These are phyloP conservation scores for Stephania cephalantha DNA, from an alignment of 164 flowering plant species.

Conservation along the genomic window DNA sequence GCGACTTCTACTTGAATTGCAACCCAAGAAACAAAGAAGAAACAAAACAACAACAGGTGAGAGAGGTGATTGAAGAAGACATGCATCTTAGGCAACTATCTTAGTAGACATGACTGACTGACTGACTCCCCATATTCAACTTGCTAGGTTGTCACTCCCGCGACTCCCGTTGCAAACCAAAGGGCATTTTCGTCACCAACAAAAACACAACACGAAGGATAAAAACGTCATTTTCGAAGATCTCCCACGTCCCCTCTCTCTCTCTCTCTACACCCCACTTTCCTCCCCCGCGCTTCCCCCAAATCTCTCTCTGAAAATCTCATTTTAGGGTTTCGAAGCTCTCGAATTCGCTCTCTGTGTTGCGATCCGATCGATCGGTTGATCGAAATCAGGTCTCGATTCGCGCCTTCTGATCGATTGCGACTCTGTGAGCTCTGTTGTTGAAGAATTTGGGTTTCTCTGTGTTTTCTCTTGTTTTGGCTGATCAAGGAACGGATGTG, in stretches of 20 bases:
- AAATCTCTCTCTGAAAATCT: background rate
- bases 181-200: conserved; percentile 1
- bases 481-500: background rate
- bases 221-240: background rate
- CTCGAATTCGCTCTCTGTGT: background rate
- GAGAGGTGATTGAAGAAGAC: background rate
- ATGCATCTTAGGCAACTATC: too few species aligned
- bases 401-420: background rate
- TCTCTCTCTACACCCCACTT: background rate
- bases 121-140: background rate
- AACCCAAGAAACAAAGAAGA: too few species aligned
- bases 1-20: too few species aligned
- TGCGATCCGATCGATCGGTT: background rate
- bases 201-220: background rate
- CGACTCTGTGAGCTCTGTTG: background rate
- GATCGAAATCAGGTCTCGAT: background rate
- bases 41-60: too few species aligned
- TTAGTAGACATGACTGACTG: background rate
- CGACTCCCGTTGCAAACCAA: background rate
- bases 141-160: background rate
- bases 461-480: background rate
- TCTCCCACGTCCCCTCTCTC: background rate
- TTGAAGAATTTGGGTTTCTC: background rate
- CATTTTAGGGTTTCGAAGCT: background rate
- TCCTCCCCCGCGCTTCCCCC: conserved; percentile 5